These are phyloP conservation scores for Sporothrix protearum DNA, from an alignment of 2,329 filamentous ascomycete genomes.

Conservation along the genomic window DNA sequence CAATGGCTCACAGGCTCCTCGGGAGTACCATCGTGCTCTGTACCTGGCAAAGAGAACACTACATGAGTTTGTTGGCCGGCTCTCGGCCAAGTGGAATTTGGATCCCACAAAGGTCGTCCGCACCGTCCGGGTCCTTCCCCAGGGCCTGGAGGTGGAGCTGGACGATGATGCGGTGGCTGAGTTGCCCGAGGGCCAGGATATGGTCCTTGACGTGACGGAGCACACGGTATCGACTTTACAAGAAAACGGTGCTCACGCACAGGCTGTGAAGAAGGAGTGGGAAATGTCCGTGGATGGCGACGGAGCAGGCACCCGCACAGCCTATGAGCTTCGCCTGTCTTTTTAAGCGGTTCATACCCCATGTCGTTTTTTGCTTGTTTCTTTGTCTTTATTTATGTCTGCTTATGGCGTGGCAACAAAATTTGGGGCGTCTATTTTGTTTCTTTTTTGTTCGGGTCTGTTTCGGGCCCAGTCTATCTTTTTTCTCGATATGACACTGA, in stretches of 20 bases:
- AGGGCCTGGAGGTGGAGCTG: constrained; percentile 76
- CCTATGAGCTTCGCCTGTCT: constrained; percentile 46
- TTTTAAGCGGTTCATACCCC: constrained; percentile 39
- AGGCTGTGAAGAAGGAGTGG: constrained; percentile 53
- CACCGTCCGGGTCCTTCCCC: constrained; percentile 67
- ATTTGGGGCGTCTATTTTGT: neutral
- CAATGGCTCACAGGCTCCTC: constrained; percentile 27
- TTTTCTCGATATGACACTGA: neutral
- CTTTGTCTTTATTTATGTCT: neutral
- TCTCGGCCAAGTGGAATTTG: constrained; percentile 76
- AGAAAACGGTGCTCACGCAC: constrained; percentile 26
- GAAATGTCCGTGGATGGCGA: constrained; percentile 56
- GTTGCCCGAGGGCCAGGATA: constrained; percentile 85
- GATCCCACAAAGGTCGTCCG: constrained; percentile 68
- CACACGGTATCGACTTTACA: constrained; percentile 36
- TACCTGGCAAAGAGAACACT: constrained; percentile 77
- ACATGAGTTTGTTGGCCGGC: constrained; percentile 66
- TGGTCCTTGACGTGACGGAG: constrained; percentile 67
- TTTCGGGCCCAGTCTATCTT: neutral
- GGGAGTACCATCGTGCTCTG: constrained; percentile 72
- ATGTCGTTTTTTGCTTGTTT: neutral
- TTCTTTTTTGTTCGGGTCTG: neutral
- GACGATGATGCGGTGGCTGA: constrained; percentile 86
- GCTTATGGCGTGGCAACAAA: neutral
- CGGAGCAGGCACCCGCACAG: constrained; percentile 34